A percentile compares a stretch with the other conserved stretches of the same genome.
These are phyloP conservation scores for Raphanus sativus DNA, from an alignment of 345 rosid genomes.

Conservation along the genomic window DNA sequence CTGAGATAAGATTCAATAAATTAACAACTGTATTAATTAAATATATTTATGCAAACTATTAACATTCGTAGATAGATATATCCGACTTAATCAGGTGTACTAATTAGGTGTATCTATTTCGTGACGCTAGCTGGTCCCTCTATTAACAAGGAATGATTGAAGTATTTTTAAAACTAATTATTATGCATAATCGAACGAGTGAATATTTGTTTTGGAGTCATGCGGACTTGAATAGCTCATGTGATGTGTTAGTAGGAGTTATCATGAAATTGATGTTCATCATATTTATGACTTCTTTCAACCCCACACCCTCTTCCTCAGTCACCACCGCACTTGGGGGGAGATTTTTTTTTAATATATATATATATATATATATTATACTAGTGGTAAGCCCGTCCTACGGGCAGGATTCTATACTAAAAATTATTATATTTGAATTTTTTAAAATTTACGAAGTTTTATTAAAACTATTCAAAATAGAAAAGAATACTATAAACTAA, in stretches of 20 bases:
- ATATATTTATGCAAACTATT: background rate
- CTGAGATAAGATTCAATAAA: background rate
- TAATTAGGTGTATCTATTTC: background rate
- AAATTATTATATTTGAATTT: no score
- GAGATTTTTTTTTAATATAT: background rate
- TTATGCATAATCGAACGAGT: background rate
- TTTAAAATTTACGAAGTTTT: no score
- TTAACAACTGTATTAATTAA: background rate
- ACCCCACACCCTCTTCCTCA: constrained; percentile 16
- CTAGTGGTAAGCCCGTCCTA: background rate
- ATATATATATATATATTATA: no score
- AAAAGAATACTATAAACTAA: no score
- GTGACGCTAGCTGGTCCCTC: background rate
- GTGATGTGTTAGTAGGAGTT: constrained; percentile 33
- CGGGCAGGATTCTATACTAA: no score
- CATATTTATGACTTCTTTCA: constrained; percentile 23
- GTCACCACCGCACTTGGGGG: constrained; percentile 28
- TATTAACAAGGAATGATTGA: background rate
- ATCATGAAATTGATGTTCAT: constrained; percentile 37
- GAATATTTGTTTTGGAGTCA: constrained; percentile 12
- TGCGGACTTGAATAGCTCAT: constrained; percentile 23
- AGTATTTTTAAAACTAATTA: background rate
- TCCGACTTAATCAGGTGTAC: constrained; percentile 2
- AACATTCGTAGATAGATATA: background rate
- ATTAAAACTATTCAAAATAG: no score